Evolutionary conservation across 2,329 filamentous ascomycete species (phyloP), one percentile per base, ranked within the genome.

Genomic region (Penicillium frequentans): DNA sequence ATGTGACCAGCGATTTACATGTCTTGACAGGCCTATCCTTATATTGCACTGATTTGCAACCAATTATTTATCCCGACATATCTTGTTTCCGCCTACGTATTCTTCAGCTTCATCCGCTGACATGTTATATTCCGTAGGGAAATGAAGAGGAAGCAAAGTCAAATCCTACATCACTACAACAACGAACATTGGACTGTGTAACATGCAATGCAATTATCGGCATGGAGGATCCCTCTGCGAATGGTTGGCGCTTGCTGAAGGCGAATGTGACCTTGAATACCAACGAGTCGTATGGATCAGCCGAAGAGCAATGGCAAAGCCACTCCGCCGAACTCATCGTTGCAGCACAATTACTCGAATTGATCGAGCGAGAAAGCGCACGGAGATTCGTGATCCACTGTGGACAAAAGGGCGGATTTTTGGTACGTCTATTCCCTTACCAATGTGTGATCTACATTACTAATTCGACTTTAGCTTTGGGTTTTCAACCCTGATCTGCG

Each of bases 401-500:
- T 44, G 70, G 67, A 11, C 62, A 68, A 42, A 68, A 67, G 16
- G 51, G 57, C 23, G 75, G 75, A 11, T 58, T 79, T 5, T 48
- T 79, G 54, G 77, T 79, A 70, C 54, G 70, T 59, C 39, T 13
- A 13, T 14, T 21, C 10, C 26, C 8, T 31, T n/a, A 19, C 19
- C 11, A n/a, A n/a, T 23, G n/a, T 5, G 33, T 31, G 8, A 43
- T n/a, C n/a, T 6, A 50, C n/a, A 3, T 44, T 24, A 44, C 51
- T 60, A 13, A 60, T 11, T 45, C 27, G 7, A 54, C 49, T 42
- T n/a, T 46, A 83, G 70, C 61, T 86, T 27, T 87, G 84, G 85
- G 75, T 84, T 53, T 87, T 87, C 70, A 84, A 85, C 8, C 82
- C 84, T 0, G 80, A 85, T 56, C 75, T 87, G 42, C 77, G 78